A percentile compares a stretch with the other conserved stretches of the same genome.
Evolutionary conservation across 768 basidiomycete species (phyloP).

Genomic region (Tremella yokohamensis): DNA sequence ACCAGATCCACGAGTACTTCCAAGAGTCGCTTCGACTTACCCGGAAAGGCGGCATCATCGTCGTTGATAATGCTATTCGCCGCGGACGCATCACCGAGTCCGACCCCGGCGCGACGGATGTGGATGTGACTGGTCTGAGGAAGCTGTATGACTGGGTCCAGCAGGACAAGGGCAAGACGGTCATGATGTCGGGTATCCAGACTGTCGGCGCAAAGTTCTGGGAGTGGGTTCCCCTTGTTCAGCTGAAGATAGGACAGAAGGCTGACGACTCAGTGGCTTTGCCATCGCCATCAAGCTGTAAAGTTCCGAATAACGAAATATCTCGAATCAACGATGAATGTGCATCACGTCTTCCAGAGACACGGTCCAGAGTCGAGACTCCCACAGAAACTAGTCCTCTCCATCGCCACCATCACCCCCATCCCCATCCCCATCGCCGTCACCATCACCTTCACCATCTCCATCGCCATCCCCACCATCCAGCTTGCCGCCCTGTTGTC

Average conservation of each 20-base stretch:
- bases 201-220: constrained; percentile 42
- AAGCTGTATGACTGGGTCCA: constrained; percentile 43
- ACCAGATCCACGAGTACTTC: constrained; percentile 60
- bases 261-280: constrained; percentile 30
- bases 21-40: constrained; percentile 62
- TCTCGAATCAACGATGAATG: too few species aligned
- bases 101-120: background rate
- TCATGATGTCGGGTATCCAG: constrained; percentile 35
- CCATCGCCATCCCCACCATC: constrained; percentile 8
- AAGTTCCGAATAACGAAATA: background rate
- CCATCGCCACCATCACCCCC: constrained; percentile 2
- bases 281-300: constrained; percentile 34
- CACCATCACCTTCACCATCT: constrained; percentile 9
- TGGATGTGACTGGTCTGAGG: constrained; percentile 29
- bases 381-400: background rate
- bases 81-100: constrained; percentile 19
- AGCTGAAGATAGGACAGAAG: background rate
- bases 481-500: constrained; percentile 12
- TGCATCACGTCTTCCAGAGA: too few species aligned
- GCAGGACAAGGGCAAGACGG: constrained; percentile 39
- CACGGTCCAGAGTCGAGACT: too few species aligned
- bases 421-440: constrained; percentile 10
- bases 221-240: constrained; percentile 29
- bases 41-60: constrained; percentile 61
- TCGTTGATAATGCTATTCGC: constrained; percentile 44